Base-by-base conservation (phyloP, 805 yeast genomes). In the Ogataea thermomethanolica region DNA sequence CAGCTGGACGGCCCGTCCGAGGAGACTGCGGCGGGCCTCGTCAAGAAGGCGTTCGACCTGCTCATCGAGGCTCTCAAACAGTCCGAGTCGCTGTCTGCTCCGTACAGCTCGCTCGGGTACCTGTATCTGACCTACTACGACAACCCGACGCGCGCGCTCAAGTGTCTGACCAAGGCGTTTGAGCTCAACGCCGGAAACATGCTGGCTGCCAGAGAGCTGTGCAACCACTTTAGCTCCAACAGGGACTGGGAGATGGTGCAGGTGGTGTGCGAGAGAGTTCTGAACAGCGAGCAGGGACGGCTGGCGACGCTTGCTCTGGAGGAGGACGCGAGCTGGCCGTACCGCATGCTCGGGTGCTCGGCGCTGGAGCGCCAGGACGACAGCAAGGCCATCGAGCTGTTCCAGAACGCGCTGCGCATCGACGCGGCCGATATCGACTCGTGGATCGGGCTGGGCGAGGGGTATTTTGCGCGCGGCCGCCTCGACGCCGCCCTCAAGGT, bases 361-460 rank as follows among this genome's bases (percentile, higher is more conserved):
- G 71, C 81, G 4, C 64, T 93, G 44, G 89, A 86, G 55, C 67
- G 60, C 21, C 87, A 81, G 51, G 81, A 83, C 49, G 86, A 79
- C 48, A 78, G 77, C 1, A 79, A 79, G 40, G 95, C 99, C 0
- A 83, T 91, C 33, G 91, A 85, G 60, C 80, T 85, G 76, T 89
- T 87, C 56, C 99, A 93, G 61, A 75, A 80, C 21, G 89, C 96
- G 1, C 67, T 93, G 35, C 72, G 97, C 46, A 66, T 84, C 48
- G 67, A 79, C 30, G 67, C 83, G 0, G 48, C 55, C 38, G 97
- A 93, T 61, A 58, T 76, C 1, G 82, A 85, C 48, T 82, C 95
- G 2, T 91, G 98, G 97, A 69, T 84, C 22, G 96, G 96, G 1
- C 67, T 93, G n/a, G 99, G 99, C n/a, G 98, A 93, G 59, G 91